A percentile compares a stretch with the other conserved stretches of the same genome.
phyloP scores from a whole-genome alignment of 1,139 yeast species.

The Hanseniaspora uvarum region DNA sequence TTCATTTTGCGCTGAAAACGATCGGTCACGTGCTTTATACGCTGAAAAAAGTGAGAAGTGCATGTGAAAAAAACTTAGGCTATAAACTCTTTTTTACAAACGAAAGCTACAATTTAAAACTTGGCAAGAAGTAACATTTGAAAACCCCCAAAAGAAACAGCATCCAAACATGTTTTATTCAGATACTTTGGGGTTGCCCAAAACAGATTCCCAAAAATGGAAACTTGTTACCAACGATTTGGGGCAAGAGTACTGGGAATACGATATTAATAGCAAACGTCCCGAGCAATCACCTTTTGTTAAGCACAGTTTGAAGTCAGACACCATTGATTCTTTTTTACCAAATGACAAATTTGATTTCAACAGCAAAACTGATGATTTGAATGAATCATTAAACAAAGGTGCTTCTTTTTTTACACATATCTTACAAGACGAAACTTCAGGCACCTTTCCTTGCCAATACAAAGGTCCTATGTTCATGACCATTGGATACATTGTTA shows the following conservation, averaged over 20 bases:
- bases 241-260: slow-evolving; percentile 73
- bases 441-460: slow-evolving; percentile 83
- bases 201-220: slow-evolving; percentile 69
- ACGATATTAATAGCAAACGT: slow-evolving; percentile 36
- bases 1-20: too few relatives aligned
- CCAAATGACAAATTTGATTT: slow-evolving; percentile 24
- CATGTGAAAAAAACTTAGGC: too few relatives aligned
- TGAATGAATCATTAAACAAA: slow-evolving; percentile 57
- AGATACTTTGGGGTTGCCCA: slow-evolving; percentile 50
- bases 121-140: too few relatives aligned
- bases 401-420: slow-evolving; percentile 60
- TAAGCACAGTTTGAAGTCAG: slow-evolving; percentile 43
- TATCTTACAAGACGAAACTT: slow-evolving; percentile 57
- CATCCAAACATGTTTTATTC: slow-evolving; percentile 41
- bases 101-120: too few relatives aligned
- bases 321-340: slow-evolving; percentile 39
- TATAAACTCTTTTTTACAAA: too few relatives aligned
- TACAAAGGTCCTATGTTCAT: slow-evolving; percentile 97
- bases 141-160: too few relatives aligned
- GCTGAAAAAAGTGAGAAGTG: too few relatives aligned
- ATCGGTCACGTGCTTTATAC: too few relatives aligned
- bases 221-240: slow-evolving; percentile 55
- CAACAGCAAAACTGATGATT: slow-evolving; percentile 30
- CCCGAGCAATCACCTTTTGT: slow-evolving; percentile 47
- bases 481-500: slow-evolving; percentile 78